Percentiles rank a stretch among this genome's conserved stretches.
phyloP scores from a whole-genome alignment of 257 asterid species.

The Solanum chilense region DNA sequence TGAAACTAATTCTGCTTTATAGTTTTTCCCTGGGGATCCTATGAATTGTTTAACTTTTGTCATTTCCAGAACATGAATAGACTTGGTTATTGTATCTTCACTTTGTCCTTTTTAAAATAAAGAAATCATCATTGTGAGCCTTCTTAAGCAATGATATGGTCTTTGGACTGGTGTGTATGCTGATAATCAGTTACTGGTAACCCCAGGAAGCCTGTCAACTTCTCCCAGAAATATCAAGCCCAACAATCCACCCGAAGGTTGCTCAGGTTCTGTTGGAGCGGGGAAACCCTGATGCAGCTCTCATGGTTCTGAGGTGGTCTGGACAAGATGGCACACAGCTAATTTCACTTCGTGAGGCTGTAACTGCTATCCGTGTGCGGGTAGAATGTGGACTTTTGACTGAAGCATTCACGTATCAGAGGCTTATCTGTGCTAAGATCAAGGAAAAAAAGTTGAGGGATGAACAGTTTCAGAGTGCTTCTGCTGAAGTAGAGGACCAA shows the following conservation, averaged over 20 bases:
- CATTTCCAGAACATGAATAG: background rate
- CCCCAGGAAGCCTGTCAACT: constrained; percentile 71
- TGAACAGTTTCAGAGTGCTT: constrained; percentile 10
- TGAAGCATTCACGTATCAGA: constrained; percentile 91
- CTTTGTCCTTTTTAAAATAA: background rate
- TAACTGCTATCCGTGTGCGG: constrained; percentile 70
- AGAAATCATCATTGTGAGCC: background rate
- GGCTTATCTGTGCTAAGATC: constrained; percentile 52
- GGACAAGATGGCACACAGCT: constrained; percentile 58
- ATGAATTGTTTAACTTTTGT: background rate
- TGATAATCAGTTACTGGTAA: constrained; percentile 4
- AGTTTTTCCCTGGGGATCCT: background rate
- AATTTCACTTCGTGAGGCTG: constrained; percentile 73
- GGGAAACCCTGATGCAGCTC: constrained; percentile 87
- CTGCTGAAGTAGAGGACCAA: constrained; percentile 31
- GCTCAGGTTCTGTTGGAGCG: constrained; percentile 71
- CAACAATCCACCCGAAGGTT: constrained; percentile 76
- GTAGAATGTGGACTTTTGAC: constrained; percentile 95
- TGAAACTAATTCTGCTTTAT: background rate
- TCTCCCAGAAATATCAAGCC: constrained; percentile 87
- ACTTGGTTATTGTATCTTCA: background rate
- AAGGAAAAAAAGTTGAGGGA: constrained; percentile 46
- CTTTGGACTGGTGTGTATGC: background rate
- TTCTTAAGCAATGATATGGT: background rate
- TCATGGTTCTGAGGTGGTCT: constrained; percentile 87